These are phyloP conservation scores for Camellia granthamiana DNA, from an alignment of 148 eudicot species.

Conservation along the genomic window DNA sequence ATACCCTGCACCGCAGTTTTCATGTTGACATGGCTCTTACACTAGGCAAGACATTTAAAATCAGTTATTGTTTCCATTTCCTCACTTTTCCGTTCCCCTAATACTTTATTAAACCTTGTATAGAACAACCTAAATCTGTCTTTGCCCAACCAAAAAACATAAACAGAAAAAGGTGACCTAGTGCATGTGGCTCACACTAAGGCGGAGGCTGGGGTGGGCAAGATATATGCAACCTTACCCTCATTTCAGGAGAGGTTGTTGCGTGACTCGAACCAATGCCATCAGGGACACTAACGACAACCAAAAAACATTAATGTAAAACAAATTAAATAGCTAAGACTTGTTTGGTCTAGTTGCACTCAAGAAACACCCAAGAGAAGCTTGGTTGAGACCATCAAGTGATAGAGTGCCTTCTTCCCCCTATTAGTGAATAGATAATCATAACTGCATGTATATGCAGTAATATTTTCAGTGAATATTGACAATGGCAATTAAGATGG, in stretches of 20 bases:
- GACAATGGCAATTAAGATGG: not conserved
- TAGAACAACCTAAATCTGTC: not conserved
- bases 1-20: not conserved
- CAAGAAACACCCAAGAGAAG: not conserved
- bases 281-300: no score
- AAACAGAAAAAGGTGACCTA: not conserved
- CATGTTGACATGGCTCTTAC: constrained; percentile 1
- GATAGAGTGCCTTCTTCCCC: no score
- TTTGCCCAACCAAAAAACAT: not conserved
- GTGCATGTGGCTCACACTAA: no score
- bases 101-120: not conserved
- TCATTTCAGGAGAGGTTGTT: no score
- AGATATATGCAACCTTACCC: no score
- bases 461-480: no score
- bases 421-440: no score
- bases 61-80: not conserved
- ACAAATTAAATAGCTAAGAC: not conserved
- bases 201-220: no score
- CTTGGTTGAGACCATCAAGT: no score
- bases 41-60: not conserved
- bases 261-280: no score
- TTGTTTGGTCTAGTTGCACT: not conserved
- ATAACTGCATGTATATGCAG: no score
- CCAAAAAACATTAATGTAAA: not conserved
- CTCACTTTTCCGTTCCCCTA: not conserved